Conservation (phyloP, 2,329 filamentous ascomycete genomes). For the Trichophyton benhamiae region DNA sequence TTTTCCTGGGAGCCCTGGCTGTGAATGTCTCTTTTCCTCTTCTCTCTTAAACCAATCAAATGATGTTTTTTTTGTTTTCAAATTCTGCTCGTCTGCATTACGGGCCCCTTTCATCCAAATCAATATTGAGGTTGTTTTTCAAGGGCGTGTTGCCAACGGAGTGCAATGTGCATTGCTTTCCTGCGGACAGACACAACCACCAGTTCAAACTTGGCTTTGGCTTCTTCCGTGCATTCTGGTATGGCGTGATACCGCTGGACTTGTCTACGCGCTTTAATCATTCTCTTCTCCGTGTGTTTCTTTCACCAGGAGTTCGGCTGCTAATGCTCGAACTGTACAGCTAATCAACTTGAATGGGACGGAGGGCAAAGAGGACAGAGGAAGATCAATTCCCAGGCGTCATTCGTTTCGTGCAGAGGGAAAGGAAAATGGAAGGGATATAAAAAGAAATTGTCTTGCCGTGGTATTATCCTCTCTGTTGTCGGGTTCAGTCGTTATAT, state of each 20-base stretch:
- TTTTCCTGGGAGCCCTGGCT: conserved; percentile 1
- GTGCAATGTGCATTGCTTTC: background rate
- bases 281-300: background rate
- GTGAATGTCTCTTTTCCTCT: background rate
- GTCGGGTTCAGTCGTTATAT: background rate
- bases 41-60: background rate
- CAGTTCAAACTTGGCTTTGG: background rate
- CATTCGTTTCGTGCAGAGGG: background rate
- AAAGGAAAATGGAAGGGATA: background rate
- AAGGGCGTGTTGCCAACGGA: background rate
- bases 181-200: background rate
- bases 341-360: too few species aligned
- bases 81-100: conserved; percentile 9
- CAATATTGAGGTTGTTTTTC: background rate
- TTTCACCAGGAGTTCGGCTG: too few species aligned
- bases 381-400: too few species aligned
- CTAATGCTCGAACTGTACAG: too few species aligned
- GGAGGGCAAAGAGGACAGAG: too few species aligned
- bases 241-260: background rate
- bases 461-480: background rate
- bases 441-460: background rate
- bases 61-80: conserved; percentile 13
- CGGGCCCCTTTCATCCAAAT: background rate
- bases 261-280: background rate
- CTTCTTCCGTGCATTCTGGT: too few species aligned